A percentile compares a stretch with the other conserved stretches of the same genome.
These are phyloP conservation scores for Emergomyces orientalis DNA, from an alignment of 2,329 filamentous ascomycete species.

Conservation along the genomic window DNA sequence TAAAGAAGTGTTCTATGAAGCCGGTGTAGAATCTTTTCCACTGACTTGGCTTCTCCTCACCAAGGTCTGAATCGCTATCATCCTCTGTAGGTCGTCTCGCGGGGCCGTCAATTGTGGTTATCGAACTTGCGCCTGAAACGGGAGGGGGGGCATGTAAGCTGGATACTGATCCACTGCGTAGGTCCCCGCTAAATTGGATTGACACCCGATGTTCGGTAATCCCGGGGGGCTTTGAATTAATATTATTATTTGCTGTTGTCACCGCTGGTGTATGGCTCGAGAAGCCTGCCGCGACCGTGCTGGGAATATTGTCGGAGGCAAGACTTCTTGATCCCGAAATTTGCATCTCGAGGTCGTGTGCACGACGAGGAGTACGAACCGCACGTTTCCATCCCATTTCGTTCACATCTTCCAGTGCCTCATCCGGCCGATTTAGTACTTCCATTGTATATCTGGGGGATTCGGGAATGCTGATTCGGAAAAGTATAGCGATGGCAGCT, in stretches of 20 bases:
- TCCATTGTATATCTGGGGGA: slow-evolving; percentile 85
- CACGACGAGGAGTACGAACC: neutral
- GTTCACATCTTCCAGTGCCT: slow-evolving; percentile 62
- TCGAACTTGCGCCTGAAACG: neutral
- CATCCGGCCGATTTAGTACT: slow-evolving; percentile 62
- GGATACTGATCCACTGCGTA: neutral
- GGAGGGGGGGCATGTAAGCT: neutral
- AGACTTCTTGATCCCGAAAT: neutral
- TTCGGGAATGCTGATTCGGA: slow-evolving; percentile 77
- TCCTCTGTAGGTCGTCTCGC: neutral
- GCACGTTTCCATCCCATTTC: slow-evolving; percentile 20
- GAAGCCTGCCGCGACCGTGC: neutral
- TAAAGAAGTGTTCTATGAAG: slow-evolving; percentile 14
- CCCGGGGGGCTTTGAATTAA: neutral
- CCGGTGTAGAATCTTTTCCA: slow-evolving; percentile 11
- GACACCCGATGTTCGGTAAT: neutral
- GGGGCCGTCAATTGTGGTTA: neutral
- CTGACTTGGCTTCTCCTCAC: slow-evolving; percentile 2
- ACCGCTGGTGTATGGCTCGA: neutral
- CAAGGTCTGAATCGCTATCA: neutral
- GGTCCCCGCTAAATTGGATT: neutral
- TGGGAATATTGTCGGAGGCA: neutral
- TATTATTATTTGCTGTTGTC: neutral
- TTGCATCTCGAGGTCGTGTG: neutral
- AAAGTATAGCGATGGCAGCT: slow-evolving; percentile 73